phyloP scores from a whole-genome alignment of 176 grass and related monocot genomes.

The Oryza officinalis region DNA sequence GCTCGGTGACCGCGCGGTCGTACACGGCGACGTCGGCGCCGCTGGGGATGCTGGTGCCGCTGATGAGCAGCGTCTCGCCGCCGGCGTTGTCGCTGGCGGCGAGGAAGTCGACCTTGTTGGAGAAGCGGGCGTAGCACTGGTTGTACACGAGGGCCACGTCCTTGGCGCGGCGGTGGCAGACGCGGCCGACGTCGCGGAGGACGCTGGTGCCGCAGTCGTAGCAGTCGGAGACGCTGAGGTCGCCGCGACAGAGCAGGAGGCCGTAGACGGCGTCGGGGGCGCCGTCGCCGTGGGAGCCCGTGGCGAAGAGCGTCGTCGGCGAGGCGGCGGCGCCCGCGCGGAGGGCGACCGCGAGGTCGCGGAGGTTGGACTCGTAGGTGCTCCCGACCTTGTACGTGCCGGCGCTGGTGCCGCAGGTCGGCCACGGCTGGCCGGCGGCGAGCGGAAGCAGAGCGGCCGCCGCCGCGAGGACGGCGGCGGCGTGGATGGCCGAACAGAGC shows the following conservation, averaged over 20 bases:
- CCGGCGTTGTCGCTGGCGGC: conserved; percentile 23
- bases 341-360: conserved; percentile 17
- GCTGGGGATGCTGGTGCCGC: not conserved
- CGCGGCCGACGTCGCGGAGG: not conserved
- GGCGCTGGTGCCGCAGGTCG: too few relatives aligned
- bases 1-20: not conserved
- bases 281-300: not conserved
- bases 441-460: too few relatives aligned
- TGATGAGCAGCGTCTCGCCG: not conserved
- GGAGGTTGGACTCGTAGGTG: conserved; percentile 34
- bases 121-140: conserved; percentile 51
- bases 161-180: conserved; percentile 9
- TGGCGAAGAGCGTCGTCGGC: conserved; percentile 2
- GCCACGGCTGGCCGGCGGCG: too few relatives aligned
- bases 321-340: not conserved
- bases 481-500: too few relatives aligned
- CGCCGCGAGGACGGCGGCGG: too few relatives aligned
- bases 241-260: conserved; percentile 50
- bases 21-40: not conserved
- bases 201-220: conserved; percentile 30
- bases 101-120: conserved; percentile 31
- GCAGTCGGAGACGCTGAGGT: conserved; percentile 31
- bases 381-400: conserved; percentile 53
- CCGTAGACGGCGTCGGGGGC: not conserved
- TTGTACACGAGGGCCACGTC: conserved; percentile 40